Evolutionary conservation across 257 asterid genomes (phyloP), one percentile per base, ranked within the genome.

Genomic region (Anisodus tanguticus): DNA sequence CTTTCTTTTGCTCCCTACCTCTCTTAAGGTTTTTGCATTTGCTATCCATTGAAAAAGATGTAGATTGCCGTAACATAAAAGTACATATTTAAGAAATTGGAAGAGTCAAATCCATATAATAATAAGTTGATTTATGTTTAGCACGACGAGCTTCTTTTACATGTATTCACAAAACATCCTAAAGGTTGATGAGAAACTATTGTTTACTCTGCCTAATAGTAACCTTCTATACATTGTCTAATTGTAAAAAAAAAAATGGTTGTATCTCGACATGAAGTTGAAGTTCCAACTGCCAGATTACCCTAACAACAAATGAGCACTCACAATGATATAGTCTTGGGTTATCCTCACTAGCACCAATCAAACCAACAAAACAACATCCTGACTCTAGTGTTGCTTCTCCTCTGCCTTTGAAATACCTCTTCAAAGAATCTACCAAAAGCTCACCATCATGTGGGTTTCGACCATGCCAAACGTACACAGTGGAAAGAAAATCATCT

Each of bases 391-490:
- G 13, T 55, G n/a, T 55, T 55, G 60, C n/a, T 55, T 55, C 60
- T 54, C 59, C 63, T 58, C 64, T 58, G 64, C 64, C 64, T 58
- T 5, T 58, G 64, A 16, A 58, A 85, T 91, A 93, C 79, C 91
- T 81, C 87, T 92, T 93, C 83, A 93, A 82, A 85, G 86, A 87
- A 88, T 94, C 87, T 2, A 89, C 80, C 74, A 91, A 90, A 43
- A 80, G 86, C 4, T 81, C 16, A 45, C 78, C 66, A 53, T 68
- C 39, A 1, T 51, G 81, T 5, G 83, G 39, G 64, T 87, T 83
- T 2, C n/a, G 72, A 39, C 86, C 93, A 69, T 93, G 98, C 98
- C 95, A 94, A 41, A 92, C 98, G 5, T 89, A 87, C 4, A 88
- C 89, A 0, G 93, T 93, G 3, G 92, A 93, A 41, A 91, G 74